These are phyloP conservation scores for Fusarium mexicanum DNA, from an alignment of 2,329 filamentous ascomycete species.

Conservation along the genomic window DNA sequence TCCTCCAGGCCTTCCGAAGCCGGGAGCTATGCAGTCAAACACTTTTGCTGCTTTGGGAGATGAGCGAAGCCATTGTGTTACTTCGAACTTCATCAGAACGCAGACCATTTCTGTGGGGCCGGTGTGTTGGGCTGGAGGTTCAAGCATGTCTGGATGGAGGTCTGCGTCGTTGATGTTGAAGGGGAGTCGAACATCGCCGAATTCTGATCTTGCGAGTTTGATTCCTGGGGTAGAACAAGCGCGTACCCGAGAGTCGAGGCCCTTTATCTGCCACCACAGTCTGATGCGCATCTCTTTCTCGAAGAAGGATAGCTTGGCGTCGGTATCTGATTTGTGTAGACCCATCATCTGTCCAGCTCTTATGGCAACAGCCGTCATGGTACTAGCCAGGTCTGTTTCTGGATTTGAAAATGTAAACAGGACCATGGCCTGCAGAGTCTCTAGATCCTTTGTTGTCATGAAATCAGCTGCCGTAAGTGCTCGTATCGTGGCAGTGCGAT, in stretches of 20 bases:
- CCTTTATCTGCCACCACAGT: slow-evolving; percentile 44
- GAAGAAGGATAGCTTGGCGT: slow-evolving; percentile 32
- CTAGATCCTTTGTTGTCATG: slow-evolving; percentile 41
- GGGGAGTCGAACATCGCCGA: slow-evolving; percentile 51
- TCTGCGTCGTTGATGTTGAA: slow-evolving; percentile 66
- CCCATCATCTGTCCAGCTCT: slow-evolving; percentile 42
- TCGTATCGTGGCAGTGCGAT: slow-evolving; percentile 37
- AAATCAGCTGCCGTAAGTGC: slow-evolving; percentile 42
- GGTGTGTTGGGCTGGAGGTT: slow-evolving; percentile 55
- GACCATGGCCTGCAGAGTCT: slow-evolving; percentile 45
- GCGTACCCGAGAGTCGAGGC: slow-evolving; percentile 28
- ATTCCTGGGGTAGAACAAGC: not conserved
- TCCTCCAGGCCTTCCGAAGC: not conserved
- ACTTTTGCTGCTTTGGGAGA: slow-evolving; percentile 35
- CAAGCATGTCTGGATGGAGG: slow-evolving; percentile 59
- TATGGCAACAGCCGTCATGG: slow-evolving; percentile 35
- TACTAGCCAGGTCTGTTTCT: slow-evolving; percentile 42
- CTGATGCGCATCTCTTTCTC: slow-evolving; percentile 43
- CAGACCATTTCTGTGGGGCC: slow-evolving; percentile 67
- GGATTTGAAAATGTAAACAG: slow-evolving; percentile 45
- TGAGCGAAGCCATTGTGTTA: slow-evolving; percentile 39
- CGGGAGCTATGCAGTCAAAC: slow-evolving; percentile 23
- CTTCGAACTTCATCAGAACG: slow-evolving; percentile 45
- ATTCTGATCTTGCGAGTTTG: slow-evolving; percentile 4
- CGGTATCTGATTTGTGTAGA: slow-evolving; percentile 22